Evolutionary conservation across 805 yeast genomes (phyloP).

Genomic region (Huiozyma naganishii): DNA sequence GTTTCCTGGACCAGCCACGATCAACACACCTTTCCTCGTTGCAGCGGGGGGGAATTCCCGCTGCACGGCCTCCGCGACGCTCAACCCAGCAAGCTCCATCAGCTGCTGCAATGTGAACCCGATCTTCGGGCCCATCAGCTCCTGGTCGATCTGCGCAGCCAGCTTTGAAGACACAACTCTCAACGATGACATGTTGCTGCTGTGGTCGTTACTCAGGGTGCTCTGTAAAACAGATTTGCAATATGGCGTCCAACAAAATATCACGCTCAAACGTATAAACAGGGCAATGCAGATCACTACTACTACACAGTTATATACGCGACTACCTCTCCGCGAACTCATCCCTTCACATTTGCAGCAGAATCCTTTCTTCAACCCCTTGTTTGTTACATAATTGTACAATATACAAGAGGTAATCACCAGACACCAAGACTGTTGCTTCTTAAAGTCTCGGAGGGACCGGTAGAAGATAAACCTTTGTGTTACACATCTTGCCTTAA

Average conservation of each 20-base stretch:
- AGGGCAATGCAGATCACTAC: no score
- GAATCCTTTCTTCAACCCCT: no score
- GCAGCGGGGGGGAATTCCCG: conserved; percentile 42
- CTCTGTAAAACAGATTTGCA: not conserved
- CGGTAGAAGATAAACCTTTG: no score
- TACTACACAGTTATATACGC: no score
- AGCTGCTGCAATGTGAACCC: conserved; percentile 27
- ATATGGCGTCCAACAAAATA: not conserved
- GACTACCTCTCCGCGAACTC: no score
- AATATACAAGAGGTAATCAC: no score
- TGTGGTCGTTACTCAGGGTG: not conserved
- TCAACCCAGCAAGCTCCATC: conserved; percentile 94
- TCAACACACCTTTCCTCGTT: conserved; percentile 36
- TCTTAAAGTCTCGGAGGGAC: no score
- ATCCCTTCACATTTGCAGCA: no score
- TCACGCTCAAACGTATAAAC: not conserved
- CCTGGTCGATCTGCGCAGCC: conserved; percentile 75
- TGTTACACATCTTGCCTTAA: no score
- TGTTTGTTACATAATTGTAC: no score
- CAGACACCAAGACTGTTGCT: no score
- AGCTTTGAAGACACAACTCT: conserved; percentile 36
- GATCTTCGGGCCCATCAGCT: conserved; percentile 72
- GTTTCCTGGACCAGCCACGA: conserved; percentile 91
- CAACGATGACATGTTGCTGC: not conserved
- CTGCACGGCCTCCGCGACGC: conserved; percentile 82